Evolutionary conservation across 2,329 filamentous ascomycete genomes (phyloP), one percentile per base, ranked within the genome.

Genomic region (Cladosporium cucumerinum): DNA sequence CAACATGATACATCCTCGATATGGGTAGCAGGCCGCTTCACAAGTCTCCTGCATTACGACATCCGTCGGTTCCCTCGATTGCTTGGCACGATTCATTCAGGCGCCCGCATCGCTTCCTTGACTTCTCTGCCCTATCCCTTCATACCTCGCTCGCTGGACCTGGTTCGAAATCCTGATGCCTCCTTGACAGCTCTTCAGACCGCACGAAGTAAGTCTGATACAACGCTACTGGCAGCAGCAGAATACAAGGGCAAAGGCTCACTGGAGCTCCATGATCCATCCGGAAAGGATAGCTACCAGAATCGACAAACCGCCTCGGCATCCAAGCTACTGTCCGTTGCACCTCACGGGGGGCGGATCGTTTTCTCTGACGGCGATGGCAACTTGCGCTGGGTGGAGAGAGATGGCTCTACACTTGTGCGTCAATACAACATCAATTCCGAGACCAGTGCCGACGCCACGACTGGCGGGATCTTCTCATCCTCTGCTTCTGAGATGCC

Each of bases 181-280:
- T 63, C 84, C 66, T 76, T 82, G 62, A 83, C 85, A 63, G 82
- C 82, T 68, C 80, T 86, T 14, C 79, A 76, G 67, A 78, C 80
- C 21, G 82, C 82, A n/a, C 89, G 89, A 69, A 77, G 72, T n/a
- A 75, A 76, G 0, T 71, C 78, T 0, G 84, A 88, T 0, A 82
- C 88, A 54, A 93, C 89, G 0, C 78, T 97, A 28, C 85, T 97
- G 60, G 91, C 92, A 2, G 91, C 90, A 46, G 94, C 93, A 5
- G 91, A 94, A 74, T 97, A 97, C 79, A 96, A 95, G 71, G 92
- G 90, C 34, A 93, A 95, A 76, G 94, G 94, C 0, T 93, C 90
- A 0, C 81, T 98, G 1, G 94, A 98, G 73, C 80, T 97, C n/a
- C 97, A 96, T 75, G 87, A 87, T 16, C 78, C 92, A 23, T 54